phyloP scores from a whole-genome alignment of 257 asterid genomes.

The Gentiana straminea region DNA sequence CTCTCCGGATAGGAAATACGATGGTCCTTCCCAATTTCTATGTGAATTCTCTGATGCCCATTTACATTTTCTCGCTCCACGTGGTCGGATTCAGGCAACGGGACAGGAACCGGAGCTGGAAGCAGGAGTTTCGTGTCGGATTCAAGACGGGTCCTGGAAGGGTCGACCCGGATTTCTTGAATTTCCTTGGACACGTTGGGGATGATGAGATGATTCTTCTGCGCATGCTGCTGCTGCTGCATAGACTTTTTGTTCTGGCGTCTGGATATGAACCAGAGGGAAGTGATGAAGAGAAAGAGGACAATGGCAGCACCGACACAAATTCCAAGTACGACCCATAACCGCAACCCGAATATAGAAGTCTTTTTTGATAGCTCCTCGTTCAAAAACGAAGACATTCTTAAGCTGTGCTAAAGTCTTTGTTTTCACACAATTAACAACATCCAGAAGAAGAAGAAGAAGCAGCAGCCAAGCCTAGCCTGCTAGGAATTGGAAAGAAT shows the following conservation, averaged over 20 bases:
- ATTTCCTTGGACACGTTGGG: conserved; percentile 68
- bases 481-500: conserved; percentile 7
- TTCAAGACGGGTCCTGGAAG: conserved; percentile 22
- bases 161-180: conserved; percentile 61
- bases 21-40: conserved; percentile 55
- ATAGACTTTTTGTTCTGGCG: conserved; percentile 25
- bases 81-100: conserved; percentile 30
- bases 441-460: conserved; percentile 10
- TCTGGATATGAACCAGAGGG: conserved; percentile 67
- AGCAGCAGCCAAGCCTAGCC: neutral
- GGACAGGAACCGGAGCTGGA: conserved; percentile 30
- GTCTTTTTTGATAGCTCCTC: conserved; percentile 52
- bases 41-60: conserved; percentile 36
- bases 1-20: conserved; percentile 40
- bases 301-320: conserved; percentile 82
- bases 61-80: conserved; percentile 13
- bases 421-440: conserved; percentile 6
- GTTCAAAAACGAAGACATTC: conserved; percentile 31
- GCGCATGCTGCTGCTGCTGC: conserved; percentile 10
- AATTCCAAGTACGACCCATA: conserved; percentile 75
- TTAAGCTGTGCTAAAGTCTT: neutral
- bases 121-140: conserved; percentile 22
- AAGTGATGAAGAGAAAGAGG: conserved; percentile 49
- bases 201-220: conserved; percentile 26
- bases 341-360: conserved; percentile 65